These are phyloP conservation scores for Colletotrichum higginsianum DNA, from an alignment of 2,329 filamentous ascomycete species.

Conservation along the genomic window DNA sequence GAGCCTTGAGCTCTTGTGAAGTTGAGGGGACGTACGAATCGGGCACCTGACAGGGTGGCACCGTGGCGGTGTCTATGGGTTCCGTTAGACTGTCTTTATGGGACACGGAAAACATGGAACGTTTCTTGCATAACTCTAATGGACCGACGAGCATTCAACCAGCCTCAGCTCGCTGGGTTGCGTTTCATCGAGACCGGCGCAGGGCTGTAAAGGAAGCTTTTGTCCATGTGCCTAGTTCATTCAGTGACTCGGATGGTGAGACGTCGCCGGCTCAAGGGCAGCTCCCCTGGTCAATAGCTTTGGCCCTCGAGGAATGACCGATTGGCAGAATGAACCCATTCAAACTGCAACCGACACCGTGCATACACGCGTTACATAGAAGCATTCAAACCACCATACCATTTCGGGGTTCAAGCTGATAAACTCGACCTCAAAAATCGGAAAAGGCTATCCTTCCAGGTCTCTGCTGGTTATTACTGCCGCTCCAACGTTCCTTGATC, in stretches of 20 bases:
- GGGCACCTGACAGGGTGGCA: neutral
- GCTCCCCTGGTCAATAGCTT: no score
- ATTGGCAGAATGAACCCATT: neutral
- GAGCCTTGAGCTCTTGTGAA: neutral
- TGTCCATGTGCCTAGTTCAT: neutral
- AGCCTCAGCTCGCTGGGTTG: neutral
- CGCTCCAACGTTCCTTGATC: neutral
- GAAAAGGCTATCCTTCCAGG: neutral
- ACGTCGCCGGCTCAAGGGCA: neutral
- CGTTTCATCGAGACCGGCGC: constrained; percentile 4
- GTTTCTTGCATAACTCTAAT: neutral
- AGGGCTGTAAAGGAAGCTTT: neutral
- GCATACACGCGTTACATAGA: neutral
- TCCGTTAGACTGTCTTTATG: neutral
- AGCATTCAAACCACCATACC: neutral
- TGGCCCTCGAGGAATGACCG: no score
- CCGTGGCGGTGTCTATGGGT: no score
- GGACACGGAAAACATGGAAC: neutral
- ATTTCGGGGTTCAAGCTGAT: neutral
- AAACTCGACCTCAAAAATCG: neutral
- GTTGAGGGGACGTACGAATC: no score
- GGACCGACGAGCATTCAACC: neutral
- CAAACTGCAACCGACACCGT: neutral
- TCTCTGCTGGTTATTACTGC: neutral
- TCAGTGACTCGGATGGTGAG: neutral